Conservation (phyloP, 2,329 filamentous ascomycete genomes). For the Hymenoscyphus fructigenus region DNA sequence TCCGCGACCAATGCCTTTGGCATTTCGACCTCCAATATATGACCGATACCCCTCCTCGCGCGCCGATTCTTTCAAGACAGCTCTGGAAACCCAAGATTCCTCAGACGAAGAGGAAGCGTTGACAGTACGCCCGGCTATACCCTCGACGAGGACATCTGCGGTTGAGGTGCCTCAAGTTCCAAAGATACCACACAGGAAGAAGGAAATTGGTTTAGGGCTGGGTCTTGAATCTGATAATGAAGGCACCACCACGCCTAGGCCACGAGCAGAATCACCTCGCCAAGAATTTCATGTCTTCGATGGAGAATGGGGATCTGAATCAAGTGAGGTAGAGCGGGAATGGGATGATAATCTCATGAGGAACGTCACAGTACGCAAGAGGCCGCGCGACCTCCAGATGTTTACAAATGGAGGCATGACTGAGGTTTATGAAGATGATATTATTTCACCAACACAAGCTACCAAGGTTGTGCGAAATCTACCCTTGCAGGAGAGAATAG, state of each 20-base stretch:
- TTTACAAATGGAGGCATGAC: conserved; percentile 35
- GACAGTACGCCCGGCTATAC: conserved; percentile 40
- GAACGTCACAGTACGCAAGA: conserved; percentile 54
- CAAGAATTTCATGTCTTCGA: conserved; percentile 57
- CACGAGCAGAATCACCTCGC: conserved; percentile 38
- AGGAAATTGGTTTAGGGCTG: conserved; percentile 36
- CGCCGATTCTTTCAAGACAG: conserved; percentile 71
- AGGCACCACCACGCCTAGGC: conserved; percentile 34
- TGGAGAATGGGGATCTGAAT: conserved; percentile 53
- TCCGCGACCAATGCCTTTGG: conserved; percentile 52
- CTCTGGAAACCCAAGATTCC: conserved; percentile 61
- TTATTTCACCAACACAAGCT: conserved; percentile 51
- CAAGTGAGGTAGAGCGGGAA: conserved; percentile 51
- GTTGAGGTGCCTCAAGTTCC: conserved; percentile 25
- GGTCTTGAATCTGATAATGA: conserved; percentile 43
- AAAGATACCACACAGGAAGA: conserved; percentile 23
- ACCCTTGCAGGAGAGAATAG: conserved; percentile 32
- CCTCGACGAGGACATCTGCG: conserved; percentile 27
- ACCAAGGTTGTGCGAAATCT: conserved; percentile 41
- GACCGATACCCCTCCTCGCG: conserved; percentile 45
- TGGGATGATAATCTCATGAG: conserved; percentile 55
- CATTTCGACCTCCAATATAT: conserved; percentile 46
- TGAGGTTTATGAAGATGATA: conserved; percentile 49
- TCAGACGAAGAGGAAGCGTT: conserved; percentile 58
- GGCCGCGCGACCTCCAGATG: conserved; percentile 24